A percentile compares a stretch with the other conserved stretches of the same genome.
phyloP scores from a whole-genome alignment of 495 filamentous ascomycete genomes.

The Annulohypoxylon maeteangense region DNA sequence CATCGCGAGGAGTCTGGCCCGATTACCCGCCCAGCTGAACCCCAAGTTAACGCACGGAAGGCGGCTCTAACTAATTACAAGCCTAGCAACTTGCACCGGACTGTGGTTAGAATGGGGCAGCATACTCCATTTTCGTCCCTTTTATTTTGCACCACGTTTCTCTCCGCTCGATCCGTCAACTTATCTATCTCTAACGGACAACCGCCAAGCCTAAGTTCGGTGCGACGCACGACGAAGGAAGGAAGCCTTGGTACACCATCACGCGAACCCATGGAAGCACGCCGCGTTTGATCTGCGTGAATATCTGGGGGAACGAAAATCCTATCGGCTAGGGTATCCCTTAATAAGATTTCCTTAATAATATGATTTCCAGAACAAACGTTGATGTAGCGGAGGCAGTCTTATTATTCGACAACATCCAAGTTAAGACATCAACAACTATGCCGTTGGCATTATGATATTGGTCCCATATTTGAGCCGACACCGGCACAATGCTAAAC shows the following conservation, averaged over 20 bases:
- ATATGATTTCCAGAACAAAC: conserved; percentile 36
- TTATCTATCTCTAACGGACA: conserved; percentile 19
- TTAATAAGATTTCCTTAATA: conserved; percentile 46
- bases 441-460: background rate
- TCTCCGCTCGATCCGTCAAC: conserved; percentile 33
- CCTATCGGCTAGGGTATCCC: conserved; percentile 34
- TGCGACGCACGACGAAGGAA: conserved; percentile 17
- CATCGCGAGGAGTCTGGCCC: conserved; percentile 18
- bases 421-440: background rate
- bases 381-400: conserved; percentile 12
- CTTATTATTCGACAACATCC: background rate
- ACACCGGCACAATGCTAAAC: background rate
- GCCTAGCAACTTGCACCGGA: conserved; percentile 6
- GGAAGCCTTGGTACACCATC: conserved; percentile 17
- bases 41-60: conserved; percentile 18
- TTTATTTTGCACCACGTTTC: conserved; percentile 37
- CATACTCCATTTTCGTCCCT: conserved; percentile 39
- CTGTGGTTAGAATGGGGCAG: conserved; percentile 14
- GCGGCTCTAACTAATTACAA: conserved; percentile 7
- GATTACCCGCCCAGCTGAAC: conserved; percentile 23
- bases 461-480: conserved; percentile 6
- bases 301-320: conserved; percentile 40
- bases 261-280: conserved; percentile 22
- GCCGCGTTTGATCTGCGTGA: conserved; percentile 39
- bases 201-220: conserved; percentile 23